Conservation (phyloP, 352 stramenopile genomes). For the Phytophthora pseudosyringae region DNA sequence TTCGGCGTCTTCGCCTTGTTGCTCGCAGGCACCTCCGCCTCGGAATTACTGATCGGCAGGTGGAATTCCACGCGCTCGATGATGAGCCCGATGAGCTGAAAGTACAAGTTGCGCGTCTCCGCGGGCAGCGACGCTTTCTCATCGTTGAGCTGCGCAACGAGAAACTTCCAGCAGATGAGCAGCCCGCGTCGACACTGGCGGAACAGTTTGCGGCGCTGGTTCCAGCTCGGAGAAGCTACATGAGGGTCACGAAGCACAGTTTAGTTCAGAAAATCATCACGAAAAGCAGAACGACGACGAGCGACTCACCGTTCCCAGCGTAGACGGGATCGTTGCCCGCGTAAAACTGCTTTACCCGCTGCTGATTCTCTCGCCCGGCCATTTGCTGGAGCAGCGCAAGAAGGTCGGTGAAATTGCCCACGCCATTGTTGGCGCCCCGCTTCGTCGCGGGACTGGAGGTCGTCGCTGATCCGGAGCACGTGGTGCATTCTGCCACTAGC, state of each 20-base stretch:
- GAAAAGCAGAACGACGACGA: neutral
- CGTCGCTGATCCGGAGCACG: conserved; percentile 8
- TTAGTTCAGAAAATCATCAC: neutral
- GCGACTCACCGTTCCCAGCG: conserved; percentile 12
- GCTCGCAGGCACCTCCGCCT: conserved; percentile 2
- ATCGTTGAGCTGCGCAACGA: conserved; percentile 66
- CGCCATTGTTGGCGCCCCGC: conserved; percentile 6
- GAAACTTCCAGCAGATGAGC: conserved; percentile 71
- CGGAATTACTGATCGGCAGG: conserved; percentile 27
- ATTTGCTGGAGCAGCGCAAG: conserved; percentile 65
- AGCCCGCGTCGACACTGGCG: conserved; percentile 66
- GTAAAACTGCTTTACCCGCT: conserved; percentile 65
- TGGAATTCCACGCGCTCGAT: conserved; percentile 76
- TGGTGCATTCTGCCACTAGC: conserved; percentile 50
- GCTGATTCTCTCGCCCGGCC: conserved; percentile 59
- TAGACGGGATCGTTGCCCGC: conserved; percentile 29
- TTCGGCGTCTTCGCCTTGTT: conserved; percentile 20
- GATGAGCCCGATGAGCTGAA: conserved; percentile 68
- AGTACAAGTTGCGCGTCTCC: conserved; percentile 62
- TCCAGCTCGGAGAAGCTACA: conserved; percentile 22
- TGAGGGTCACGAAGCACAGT: neutral
- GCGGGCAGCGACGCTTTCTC: conserved; percentile 37
- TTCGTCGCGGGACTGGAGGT: conserved; percentile 11
- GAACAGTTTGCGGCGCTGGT: conserved; percentile 48
- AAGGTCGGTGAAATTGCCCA: conserved; percentile 36